Evolutionary conservation across 2,329 filamentous ascomycete species (phyloP).

Genomic region (Fusarium stilboides): DNA sequence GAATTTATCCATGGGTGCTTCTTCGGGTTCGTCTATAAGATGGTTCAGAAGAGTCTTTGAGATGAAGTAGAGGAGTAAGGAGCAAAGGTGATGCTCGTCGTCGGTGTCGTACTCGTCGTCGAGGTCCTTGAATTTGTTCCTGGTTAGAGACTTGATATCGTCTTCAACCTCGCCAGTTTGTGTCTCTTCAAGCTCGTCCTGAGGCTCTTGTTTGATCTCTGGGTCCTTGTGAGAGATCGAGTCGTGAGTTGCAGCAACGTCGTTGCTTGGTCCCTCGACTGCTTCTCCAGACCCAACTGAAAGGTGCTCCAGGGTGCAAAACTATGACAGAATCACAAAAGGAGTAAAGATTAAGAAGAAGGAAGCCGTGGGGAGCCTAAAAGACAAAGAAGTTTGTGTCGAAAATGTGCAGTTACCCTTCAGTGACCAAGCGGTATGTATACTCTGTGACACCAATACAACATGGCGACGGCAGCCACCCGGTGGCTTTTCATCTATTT

Average conservation of each 20-base stretch:
- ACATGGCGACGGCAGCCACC: slow-evolving; percentile 20
- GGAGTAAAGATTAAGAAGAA: not conserved
- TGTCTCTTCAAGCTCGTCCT: slow-evolving; percentile 6
- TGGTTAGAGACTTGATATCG: slow-evolving; percentile 3
- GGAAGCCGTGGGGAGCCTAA: not conserved
- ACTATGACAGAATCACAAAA: not conserved
- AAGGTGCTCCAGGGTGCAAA: slow-evolving; percentile 35
- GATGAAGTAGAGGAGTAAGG: slow-evolving; percentile 43
- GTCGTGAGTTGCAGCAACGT: slow-evolving; percentile 38
- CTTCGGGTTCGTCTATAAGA: slow-evolving; percentile 12
- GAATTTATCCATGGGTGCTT: slow-evolving; percentile 43
- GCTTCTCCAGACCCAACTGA: slow-evolving; percentile 22
- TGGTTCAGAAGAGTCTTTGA: slow-evolving; percentile 40
- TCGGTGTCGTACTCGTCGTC: slow-evolving; percentile 35
- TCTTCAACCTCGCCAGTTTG: slow-evolving; percentile 11
- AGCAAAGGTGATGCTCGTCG: slow-evolving; percentile 43
- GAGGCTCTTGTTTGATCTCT: slow-evolving; percentile 16
- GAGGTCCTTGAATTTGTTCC: slow-evolving; percentile 1
- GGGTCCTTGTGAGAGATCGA: slow-evolving; percentile 19
- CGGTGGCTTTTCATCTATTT: slow-evolving; percentile 20
- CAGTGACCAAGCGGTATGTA: slow-evolving; percentile 9
- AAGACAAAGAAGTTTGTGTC: slow-evolving; percentile 25
- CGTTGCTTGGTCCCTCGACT: slow-evolving; percentile 32
- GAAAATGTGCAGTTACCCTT: slow-evolving; percentile 34
- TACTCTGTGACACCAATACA: slow-evolving; percentile 27